Evolutionary conservation across 805 yeast species (phyloP).

Genomic region (Myxozyma sirexii): DNA sequence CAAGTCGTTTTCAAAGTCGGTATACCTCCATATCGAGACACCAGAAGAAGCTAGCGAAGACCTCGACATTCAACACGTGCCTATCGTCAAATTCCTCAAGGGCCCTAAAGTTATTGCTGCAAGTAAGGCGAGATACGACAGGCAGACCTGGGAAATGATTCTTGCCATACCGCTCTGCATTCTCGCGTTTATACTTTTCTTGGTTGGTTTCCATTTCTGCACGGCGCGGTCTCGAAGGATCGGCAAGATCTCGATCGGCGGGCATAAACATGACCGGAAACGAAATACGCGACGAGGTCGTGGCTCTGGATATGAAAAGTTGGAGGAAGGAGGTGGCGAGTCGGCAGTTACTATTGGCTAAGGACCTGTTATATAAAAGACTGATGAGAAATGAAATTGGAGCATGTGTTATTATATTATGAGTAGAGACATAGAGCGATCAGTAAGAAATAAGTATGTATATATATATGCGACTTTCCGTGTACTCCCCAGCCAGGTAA

Average conservation of each 20-base stretch:
- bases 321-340: conserved; percentile 15
- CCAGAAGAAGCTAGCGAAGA: conserved; percentile 30
- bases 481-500: not conserved
- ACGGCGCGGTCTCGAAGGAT: conserved; percentile 25
- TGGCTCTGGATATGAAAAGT: conserved; percentile 14
- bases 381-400: too few species aligned
- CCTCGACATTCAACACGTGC: conserved; percentile 31
- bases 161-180: conserved; percentile 32
- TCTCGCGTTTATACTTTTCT: conserved; percentile 14
- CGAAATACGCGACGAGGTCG: not conserved
- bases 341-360: conserved; percentile 15
- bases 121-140: conserved; percentile 33
- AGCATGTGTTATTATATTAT: not conserved
- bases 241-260: conserved; percentile 26
- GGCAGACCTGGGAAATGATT: conserved; percentile 30
- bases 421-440: not conserved
- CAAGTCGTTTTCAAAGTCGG: conserved; percentile 55
- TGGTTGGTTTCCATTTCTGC: conserved; percentile 31
- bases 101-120: conserved; percentile 15
- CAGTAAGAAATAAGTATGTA: not conserved
- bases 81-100: conserved; percentile 28
- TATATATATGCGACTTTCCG: not conserved
- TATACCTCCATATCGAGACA: conserved; percentile 66
- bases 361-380: not conserved
- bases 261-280: conserved; percentile 15